Conservation (phyloP, 2,329 filamentous ascomycete species). For the Fusarium mangiferae region DNA sequence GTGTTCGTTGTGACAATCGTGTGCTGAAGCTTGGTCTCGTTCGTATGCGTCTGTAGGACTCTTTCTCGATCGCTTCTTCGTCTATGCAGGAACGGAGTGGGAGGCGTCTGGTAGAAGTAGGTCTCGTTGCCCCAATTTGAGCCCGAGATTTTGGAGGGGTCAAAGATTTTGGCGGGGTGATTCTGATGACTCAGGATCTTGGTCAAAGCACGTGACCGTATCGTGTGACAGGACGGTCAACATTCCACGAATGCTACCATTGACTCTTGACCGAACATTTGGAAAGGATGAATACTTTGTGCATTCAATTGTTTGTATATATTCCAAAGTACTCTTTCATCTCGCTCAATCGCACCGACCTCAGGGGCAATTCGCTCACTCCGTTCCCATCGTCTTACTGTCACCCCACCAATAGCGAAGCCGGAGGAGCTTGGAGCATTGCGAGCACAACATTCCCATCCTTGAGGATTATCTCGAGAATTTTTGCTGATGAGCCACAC, state of each 20-base stretch:
- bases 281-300: background rate
- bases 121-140: constrained; percentile 34
- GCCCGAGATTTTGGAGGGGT: constrained; percentile 40
- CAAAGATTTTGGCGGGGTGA: constrained; percentile 42
- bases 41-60: background rate
- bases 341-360: background rate
- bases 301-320: background rate
- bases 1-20: background rate
- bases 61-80: background rate
- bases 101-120: constrained; percentile 24
- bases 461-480: background rate
- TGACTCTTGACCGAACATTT: background rate
- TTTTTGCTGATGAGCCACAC: background rate
- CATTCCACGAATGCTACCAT: constrained; percentile 16
- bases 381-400: constrained; percentile 11
- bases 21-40: background rate
- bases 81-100: constrained; percentile 21
- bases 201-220: constrained; percentile 26
- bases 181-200: constrained; percentile 39
- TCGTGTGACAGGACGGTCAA: background rate
- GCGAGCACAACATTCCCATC: background rate
- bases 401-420: constrained; percentile 37
- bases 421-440: constrained; percentile 12
- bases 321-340: background rate
- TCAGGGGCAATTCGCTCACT: background rate